Evolutionary conservation across 202 grass and related monocot genomes (phyloP), one percentile per base, ranked within the genome.

Genomic region (Carex sylvatica): DNA sequence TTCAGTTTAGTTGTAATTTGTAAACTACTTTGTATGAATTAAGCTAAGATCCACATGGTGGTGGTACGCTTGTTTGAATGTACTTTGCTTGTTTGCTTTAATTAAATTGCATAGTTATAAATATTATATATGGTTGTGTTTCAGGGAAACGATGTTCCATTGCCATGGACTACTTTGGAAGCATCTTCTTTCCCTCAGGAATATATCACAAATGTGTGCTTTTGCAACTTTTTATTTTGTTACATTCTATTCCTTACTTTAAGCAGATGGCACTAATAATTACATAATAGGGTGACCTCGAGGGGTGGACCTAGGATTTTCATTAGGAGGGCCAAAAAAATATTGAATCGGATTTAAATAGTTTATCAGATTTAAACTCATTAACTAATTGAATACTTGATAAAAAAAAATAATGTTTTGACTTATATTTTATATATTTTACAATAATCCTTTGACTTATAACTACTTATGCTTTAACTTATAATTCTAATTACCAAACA

Each of bases 101-200:
- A 84, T 4, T 6, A 6, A n/a, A n/a, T 58, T 19, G 16, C 55
- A 58, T 58, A 19, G 55, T 23, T 70, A 46, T 46, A 30, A 9
- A 56, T 69, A 18, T 71, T 71, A 71, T 68, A 18, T 71, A 71
- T 68, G 65, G 13, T 78, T 82, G 19, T 6, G 62, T 90, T 82
- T 70, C 69, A 94, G 92, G 90, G 92, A 84, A 85, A 80, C 61
- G 85, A 89, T 40, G 81, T 87, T 12, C 83, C 88, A 69, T 56
- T 71, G 2, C 88, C 92, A 61, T 92, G 86, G 69, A 89, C 80
- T 66, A 84, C 90, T 67, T 97, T 97, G 82, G 85, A 94, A 68
- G 86, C 88, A 5, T 91, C 87, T 2, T 51, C 83, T 22, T 91
- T 97, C 86, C 88, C 90, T 56, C 33, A 78, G 3, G 92, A 92